phyloP scores from a whole-genome alignment of 208 protist species.

The Phytomonas sp. region DNA sequence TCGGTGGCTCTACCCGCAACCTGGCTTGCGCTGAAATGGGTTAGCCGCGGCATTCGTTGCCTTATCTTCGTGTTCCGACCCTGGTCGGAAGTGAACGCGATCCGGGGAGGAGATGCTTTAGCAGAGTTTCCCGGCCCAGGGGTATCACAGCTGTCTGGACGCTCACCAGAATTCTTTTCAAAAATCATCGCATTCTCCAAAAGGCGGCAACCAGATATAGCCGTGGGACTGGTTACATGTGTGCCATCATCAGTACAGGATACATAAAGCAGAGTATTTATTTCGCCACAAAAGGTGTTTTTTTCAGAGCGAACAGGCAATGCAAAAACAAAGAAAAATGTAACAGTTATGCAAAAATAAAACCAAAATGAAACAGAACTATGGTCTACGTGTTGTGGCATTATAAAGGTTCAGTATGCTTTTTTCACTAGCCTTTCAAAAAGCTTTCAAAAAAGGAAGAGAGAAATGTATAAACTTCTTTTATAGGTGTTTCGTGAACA shows the following conservation, averaged over 20 bases:
- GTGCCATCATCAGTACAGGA: neutral
- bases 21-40: neutral
- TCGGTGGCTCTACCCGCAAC: neutral
- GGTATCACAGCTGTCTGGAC: neutral
- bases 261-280: neutral
- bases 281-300: neutral
- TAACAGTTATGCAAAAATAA: neutral
- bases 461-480: neutral
- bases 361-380: conserved; percentile 5
- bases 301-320: neutral
- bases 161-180: neutral
- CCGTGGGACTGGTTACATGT: neutral
- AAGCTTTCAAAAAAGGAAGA: neutral
- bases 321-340: conserved; percentile 9
- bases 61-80: neutral
- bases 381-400: neutral
- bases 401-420: neutral
- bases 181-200: neutral
- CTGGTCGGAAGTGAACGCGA: no score
- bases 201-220: neutral
- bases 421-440: neutral
- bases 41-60: neutral
- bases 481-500: neutral
- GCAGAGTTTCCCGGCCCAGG: neutral
- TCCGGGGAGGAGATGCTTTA: neutral